Percentiles rank a stretch among this genome's conserved stretches.
These are phyloP conservation scores for Clonostachys rhizophaga DNA, from an alignment of 2,329 filamentous ascomycete genomes.

Conservation along the genomic window DNA sequence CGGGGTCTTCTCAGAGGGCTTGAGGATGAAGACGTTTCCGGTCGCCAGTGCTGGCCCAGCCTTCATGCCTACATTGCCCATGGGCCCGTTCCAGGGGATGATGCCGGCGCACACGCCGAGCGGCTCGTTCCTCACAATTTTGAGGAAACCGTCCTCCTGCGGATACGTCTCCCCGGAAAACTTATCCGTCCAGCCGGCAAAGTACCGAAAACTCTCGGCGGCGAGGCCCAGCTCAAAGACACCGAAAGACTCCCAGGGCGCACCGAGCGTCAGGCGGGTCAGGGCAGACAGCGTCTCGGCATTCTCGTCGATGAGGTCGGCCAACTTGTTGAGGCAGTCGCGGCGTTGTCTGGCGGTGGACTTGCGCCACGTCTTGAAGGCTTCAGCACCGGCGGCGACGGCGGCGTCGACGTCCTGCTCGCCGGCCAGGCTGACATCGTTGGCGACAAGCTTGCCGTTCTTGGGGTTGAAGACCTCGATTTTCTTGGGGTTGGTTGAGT, in stretches of 20 bases:
- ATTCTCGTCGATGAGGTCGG: conserved; percentile 31
- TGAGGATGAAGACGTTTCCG: conserved; percentile 36
- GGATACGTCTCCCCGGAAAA: conserved; percentile 29
- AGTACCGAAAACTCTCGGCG: conserved; percentile 10
- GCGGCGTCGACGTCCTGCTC: conserved; percentile 39
- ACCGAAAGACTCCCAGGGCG: conserved; percentile 36
- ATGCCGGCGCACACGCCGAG: conserved; percentile 24
- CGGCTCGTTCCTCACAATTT: conserved; percentile 27
- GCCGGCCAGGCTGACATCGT: conserved; percentile 38
- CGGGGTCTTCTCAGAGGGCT: conserved; percentile 36
- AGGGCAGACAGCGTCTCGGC: conserved; percentile 25
- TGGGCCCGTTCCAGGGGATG: conserved; percentile 50
- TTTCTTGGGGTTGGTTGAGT: conserved; percentile 36
- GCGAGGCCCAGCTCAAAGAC: conserved; percentile 30
- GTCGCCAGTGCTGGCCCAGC: conserved; percentile 31
- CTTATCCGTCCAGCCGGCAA: conserved; percentile 29
- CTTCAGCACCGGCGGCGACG: conserved; percentile 37
- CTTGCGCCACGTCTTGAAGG: conserved; percentile 35
- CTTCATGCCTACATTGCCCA: conserved; percentile 25
- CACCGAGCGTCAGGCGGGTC: conserved; percentile 38
- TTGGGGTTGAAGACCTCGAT: conserved; percentile 43
- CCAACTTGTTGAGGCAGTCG: conserved; percentile 35
- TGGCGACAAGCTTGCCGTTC: conserved; percentile 40
- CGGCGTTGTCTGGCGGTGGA: conserved; percentile 26
- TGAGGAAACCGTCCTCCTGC: conserved; percentile 37